Evolutionary conservation across 2,329 filamentous ascomycete species (phyloP), one percentile per base, ranked within the genome.

Genomic region (Gyromitra esculenta): DNA sequence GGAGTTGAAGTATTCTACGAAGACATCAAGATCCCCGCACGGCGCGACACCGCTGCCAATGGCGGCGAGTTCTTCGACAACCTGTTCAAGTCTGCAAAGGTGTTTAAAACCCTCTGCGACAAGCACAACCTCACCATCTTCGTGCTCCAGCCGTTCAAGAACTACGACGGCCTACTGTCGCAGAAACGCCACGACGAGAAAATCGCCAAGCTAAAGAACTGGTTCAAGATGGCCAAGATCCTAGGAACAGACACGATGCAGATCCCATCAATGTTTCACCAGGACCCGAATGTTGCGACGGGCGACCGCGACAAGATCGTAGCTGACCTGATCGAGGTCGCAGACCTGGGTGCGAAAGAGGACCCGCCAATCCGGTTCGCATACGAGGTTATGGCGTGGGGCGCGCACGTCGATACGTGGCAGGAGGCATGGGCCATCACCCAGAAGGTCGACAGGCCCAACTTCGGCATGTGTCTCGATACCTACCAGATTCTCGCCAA

Each of bases 1-100:
- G 91, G 91, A 66, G 88, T 95, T 79, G 92, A 95, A 82, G 86
- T 94, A 21, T 94, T 93, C 85, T 90, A 91, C 82, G 92, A 95
- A 82, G 92, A 95, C 82, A 86, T 95, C 2, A 85, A 88, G 75
- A 88, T 89, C 80, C 81, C 91, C 13, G 88, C 90, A 79, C 80
- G 82, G 41, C 82, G 85, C 0, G 82, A 87, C 0, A 81, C 85
- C 1, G 85, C 85, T 54, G 18, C 57, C 18, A 83, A 83, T 41
- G 81, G 84, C 35, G 84, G 83, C 1, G 79, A 81, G 11, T 70
- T 77, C 11, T 80, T 83, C 13, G 81, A 84, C 8, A 86, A 86
- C 79, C 86, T 90, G 50, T 80, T 91, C 21, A 81, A 84, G 5
- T 91, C 91, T 0, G 90, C 91, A 35, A 82, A 83, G 1, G 83